These are phyloP conservation scores for Bolboschoenoplectus hybrid DNA, from an alignment of 202 grass and related monocot genomes.

Conservation along the genomic window DNA sequence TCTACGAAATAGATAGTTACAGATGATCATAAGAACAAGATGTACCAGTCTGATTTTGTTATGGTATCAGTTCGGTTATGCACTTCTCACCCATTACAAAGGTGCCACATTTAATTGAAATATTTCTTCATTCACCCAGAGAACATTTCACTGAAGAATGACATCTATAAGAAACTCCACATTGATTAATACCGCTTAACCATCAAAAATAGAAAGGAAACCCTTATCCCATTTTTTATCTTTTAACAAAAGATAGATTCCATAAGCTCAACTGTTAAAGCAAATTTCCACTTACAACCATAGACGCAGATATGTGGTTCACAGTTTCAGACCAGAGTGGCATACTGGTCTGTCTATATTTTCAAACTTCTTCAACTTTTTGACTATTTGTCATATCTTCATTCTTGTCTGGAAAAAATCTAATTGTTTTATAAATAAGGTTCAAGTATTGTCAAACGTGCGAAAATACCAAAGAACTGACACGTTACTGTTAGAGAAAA, in stretches of 20 bases:
- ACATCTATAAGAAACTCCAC: not conserved
- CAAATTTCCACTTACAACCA: not conserved
- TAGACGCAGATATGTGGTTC: not conserved
- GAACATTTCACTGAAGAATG: not conserved
- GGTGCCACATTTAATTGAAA: not conserved
- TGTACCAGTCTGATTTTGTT: not conserved
- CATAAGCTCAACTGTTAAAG: not conserved
- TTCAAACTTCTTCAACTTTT: not conserved
- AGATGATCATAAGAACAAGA: not conserved
- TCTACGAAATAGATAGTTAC: constrained; percentile 5
- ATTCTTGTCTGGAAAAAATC: not conserved
- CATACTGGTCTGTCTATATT: not conserved
- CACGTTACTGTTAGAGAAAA: not conserved
- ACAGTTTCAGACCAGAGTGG: not conserved
- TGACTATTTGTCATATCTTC: not conserved
- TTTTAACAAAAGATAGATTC: not conserved
- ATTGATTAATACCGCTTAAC: not conserved
- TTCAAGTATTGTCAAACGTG: constrained; percentile 1
- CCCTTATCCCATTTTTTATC: not conserved
- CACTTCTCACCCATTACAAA: not conserved
- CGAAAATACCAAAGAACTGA: not conserved
- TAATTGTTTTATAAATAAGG: not conserved
- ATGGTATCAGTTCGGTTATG: not conserved
- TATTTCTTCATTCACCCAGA: not conserved
- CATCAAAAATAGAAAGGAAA: not conserved